Evolutionary conservation across 768 basidiomycete genomes (phyloP).

Genomic region (Hericium coralloides): DNA sequence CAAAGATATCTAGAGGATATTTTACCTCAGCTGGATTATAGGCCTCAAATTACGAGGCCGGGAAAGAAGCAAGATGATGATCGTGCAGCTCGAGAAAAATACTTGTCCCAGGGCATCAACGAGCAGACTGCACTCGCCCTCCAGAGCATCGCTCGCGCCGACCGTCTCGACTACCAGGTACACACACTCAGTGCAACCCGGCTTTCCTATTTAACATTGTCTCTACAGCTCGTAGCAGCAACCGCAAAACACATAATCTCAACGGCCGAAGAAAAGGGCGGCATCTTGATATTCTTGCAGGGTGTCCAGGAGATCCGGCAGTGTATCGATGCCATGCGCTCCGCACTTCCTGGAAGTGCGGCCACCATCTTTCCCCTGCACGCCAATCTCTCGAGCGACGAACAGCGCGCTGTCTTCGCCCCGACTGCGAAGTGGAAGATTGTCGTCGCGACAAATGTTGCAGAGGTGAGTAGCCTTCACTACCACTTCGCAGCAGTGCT

Average conservation of each 20-base stretch:
- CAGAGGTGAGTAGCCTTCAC: constrained; percentile 43
- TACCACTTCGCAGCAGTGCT: too few relatives aligned
- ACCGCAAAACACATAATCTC: constrained; percentile 56
- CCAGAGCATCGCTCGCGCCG: constrained; percentile 49
- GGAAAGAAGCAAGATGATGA: constrained; percentile 11
- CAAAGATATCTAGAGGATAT: constrained; percentile 12
- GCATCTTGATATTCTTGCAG: constrained; percentile 83
- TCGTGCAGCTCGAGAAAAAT: constrained; percentile 25
- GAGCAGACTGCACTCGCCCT: constrained; percentile 43
- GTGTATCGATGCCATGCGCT: constrained; percentile 54
- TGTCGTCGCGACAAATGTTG: constrained; percentile 86
- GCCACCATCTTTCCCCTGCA: constrained; percentile 71
- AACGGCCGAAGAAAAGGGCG: constrained; percentile 41
- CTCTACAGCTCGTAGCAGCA: constrained; percentile 26
- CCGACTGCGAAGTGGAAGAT: constrained; percentile 65
- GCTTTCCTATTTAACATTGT: background rate
- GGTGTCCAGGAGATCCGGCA: constrained; percentile 84
- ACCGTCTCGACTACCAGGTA: constrained; percentile 70
- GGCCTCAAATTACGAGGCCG: background rate
- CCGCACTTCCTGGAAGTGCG: constrained; percentile 23
- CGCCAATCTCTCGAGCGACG: constrained; percentile 78
- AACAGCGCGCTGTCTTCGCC: constrained; percentile 74
- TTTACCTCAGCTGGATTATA: constrained; percentile 6
- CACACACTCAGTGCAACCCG: background rate
- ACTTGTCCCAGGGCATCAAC: constrained; percentile 41